Percentiles rank a stretch among this genome's conserved stretches.
phyloP scores from a whole-genome alignment of 1,284 basidiomycete species.

The Cutaneotrichosporon cyanovorans region DNA sequence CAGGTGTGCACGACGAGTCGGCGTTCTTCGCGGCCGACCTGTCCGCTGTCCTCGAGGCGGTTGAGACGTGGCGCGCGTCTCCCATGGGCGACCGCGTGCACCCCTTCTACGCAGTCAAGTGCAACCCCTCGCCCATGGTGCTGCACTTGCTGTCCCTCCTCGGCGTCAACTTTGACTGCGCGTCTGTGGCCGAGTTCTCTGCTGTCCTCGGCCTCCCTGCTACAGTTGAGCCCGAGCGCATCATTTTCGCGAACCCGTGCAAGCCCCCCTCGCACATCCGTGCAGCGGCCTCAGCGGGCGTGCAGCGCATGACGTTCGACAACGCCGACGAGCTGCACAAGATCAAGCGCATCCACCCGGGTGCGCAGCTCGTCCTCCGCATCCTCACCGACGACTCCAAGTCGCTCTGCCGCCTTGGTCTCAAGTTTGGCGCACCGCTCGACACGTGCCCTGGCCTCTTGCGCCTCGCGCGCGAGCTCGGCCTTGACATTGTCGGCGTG shows the following conservation, averaged over 20 bases:
- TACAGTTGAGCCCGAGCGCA: conserved; percentile 50
- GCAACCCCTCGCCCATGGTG: conserved; percentile 94
- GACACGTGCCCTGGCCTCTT: conserved; percentile 72
- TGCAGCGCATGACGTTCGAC: conserved; percentile 96
- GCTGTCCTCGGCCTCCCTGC: conserved; percentile 68
- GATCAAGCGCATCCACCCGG: conserved; percentile 72
- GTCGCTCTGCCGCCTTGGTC: conserved; percentile 83
- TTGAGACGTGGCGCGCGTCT: conserved; percentile 70
- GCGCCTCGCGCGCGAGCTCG: conserved; percentile 67
- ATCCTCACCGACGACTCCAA: conserved; percentile 97
- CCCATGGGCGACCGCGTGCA: conserved; percentile 67
- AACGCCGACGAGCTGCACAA: conserved; percentile 98
- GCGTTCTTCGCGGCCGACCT: conserved; percentile 97
- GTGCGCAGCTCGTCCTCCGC: conserved; percentile 81
- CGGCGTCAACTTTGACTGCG: conserved; percentile 94
- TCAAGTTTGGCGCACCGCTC: conserved; percentile 95
- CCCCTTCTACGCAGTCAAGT: conserved; percentile 94
- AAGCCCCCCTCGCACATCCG: conserved; percentile 92
- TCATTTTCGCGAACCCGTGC: conserved; percentile 99
- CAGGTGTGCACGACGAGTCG: conserved; percentile 54
- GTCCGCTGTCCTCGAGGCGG: conserved; percentile 76
- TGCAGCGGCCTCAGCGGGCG: conserved; percentile 66
- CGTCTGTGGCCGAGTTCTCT: conserved; percentile 90
- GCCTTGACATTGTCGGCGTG: conserved; percentile 84
- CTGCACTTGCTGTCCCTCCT: conserved; percentile 81